phyloP scores from a whole-genome alignment of 208 protist genomes.

The Porcisia hertigi region DNA sequence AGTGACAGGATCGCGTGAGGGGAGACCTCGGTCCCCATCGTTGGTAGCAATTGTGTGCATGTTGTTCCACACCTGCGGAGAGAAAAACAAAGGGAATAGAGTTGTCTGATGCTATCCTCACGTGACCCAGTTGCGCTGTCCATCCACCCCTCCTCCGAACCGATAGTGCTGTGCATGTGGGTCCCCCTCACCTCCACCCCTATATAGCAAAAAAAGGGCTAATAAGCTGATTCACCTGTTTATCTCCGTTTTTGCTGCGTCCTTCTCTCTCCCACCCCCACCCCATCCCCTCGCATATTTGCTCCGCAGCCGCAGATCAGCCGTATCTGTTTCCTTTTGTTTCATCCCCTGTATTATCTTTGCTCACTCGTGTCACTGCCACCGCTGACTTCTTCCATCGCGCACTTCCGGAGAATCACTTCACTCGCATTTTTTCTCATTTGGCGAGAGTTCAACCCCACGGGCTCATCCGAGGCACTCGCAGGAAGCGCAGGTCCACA shows the following conservation, averaged over 20 bases:
- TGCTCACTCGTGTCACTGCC: not conserved
- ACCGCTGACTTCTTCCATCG: not conserved
- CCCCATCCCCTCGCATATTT: not conserved
- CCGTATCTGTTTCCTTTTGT: not conserved
- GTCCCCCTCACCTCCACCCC: no score
- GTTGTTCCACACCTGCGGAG: no score
- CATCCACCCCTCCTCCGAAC: no score
- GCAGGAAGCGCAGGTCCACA: not conserved
- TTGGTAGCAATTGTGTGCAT: no score
- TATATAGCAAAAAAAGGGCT: no score
- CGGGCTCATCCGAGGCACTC: not conserved
- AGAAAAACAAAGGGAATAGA: no score
- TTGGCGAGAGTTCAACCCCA: not conserved
- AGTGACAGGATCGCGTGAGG: no score
- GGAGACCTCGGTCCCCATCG: no score
- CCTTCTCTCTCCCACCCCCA: not conserved
- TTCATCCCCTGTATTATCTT: not conserved
- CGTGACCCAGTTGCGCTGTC: no score
- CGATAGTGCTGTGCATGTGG: no score
- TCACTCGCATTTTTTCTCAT: not conserved
- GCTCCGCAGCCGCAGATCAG: not conserved
- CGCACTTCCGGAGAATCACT: not conserved
- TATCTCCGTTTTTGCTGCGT: not conserved
- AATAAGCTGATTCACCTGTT: not conserved
- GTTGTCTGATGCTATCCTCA: no score